These are phyloP conservation scores for Strigomonas oncopelti DNA, from an alignment of 208 protist species.

Conservation along the genomic window DNA sequence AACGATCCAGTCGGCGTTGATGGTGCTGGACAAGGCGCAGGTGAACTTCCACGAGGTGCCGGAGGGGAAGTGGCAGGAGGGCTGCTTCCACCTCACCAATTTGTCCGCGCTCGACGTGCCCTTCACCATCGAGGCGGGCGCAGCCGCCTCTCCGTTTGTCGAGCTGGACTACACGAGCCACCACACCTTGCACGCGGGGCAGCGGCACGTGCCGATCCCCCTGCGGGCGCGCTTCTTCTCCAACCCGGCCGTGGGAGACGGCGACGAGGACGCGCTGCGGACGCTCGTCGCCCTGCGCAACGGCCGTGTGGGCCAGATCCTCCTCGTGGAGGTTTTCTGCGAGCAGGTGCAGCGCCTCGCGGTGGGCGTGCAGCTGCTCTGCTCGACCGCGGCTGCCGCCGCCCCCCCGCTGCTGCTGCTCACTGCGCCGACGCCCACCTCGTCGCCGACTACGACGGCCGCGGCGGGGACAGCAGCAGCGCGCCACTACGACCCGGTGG, in stretches of 20 bases:
- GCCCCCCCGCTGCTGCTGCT: constrained; percentile 1
- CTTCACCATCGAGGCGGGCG: constrained; percentile 52
- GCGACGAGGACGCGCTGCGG: constrained; percentile 29
- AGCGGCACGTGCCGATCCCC: constrained; percentile 43
- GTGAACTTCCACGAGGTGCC: constrained; percentile 74
- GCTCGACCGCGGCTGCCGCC: not conserved
- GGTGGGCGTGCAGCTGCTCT: constrained; percentile 56
- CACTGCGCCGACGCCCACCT: not conserved
- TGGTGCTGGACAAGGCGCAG: constrained; percentile 55
- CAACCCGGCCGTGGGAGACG: constrained; percentile 9
- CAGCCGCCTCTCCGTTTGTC: constrained; percentile 47
- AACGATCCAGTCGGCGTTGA: constrained; percentile 66
- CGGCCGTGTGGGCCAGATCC: constrained; percentile 43
- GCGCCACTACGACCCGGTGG: not conserved
- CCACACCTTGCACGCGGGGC: constrained; percentile 49
- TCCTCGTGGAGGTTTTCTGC: constrained; percentile 67
- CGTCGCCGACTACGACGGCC: not conserved
- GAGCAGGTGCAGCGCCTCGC: constrained; percentile 56
- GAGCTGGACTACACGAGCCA: constrained; percentile 39
- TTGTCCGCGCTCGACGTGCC: constrained; percentile 70
- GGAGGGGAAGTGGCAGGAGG: constrained; percentile 65
- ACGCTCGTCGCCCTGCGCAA: constrained; percentile 56
- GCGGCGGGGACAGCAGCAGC: not conserved
- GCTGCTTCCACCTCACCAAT: constrained; percentile 65
- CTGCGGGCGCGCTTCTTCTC: constrained; percentile 53